Conservation (phyloP, 1,139 yeast genomes). For the Suhomyces bokatorum region DNA sequence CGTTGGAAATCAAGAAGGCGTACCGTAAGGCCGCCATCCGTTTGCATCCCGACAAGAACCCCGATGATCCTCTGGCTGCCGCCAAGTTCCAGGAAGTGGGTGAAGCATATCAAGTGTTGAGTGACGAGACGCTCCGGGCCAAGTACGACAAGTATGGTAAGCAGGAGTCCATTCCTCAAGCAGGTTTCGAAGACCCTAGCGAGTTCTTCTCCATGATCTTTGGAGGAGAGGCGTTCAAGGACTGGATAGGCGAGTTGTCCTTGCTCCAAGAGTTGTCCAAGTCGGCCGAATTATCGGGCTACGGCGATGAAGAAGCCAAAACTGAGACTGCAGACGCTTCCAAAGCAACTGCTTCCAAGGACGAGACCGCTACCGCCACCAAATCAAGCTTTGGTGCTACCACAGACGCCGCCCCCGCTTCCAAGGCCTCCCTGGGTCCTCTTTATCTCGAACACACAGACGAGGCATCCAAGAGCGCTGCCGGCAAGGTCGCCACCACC, state of each 20-base stretch:
- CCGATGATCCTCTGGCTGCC: conserved; percentile 81
- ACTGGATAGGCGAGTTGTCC: conserved; percentile 87
- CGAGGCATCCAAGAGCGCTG: conserved; percentile 16
- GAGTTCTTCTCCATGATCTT: conserved; percentile 76
- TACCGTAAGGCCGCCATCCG: conserved; percentile 85
- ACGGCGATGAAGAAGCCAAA: conserved; percentile 38
- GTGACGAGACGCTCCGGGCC: conserved; percentile 70
- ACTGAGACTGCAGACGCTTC: conserved; percentile 14
- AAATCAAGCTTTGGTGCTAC: background rate
- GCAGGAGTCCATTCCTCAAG: conserved; percentile 76
- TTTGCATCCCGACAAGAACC: conserved; percentile 96
- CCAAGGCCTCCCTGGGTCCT: background rate
- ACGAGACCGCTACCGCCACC: background rate
- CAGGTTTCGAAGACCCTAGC: conserved; percentile 74
- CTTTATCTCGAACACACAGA: conserved; percentile 21
- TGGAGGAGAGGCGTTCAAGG: conserved; percentile 73
- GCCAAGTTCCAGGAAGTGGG: conserved; percentile 66
- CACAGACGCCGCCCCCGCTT: conserved; percentile 4
- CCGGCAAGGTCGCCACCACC: conserved; percentile 13
- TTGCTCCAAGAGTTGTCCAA: conserved; percentile 77
- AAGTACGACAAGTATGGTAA: conserved; percentile 85
- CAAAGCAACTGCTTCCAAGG: background rate
- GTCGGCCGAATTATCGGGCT: conserved; percentile 60
- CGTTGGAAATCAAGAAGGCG: conserved; percentile 86
- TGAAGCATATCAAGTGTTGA: conserved; percentile 81